Base-by-base conservation (phyloP, 352 stramenopile species). In the Globisporangium heterothallicum region DNA sequence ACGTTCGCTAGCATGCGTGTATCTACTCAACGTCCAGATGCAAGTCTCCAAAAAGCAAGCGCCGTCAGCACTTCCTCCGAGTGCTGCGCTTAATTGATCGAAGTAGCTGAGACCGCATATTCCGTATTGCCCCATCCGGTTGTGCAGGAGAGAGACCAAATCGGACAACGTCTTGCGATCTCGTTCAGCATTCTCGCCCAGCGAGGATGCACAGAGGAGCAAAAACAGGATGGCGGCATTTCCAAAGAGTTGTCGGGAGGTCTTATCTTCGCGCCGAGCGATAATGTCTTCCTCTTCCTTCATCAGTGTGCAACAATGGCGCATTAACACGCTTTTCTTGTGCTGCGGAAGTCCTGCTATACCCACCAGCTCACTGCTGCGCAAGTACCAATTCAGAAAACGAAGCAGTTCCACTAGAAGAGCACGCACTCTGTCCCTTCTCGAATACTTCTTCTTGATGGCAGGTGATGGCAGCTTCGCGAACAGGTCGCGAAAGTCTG, bases 211-310 rank as follows among this genome's bases (percentile, higher is more conserved):
- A 21, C 48, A 34, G 13, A 86, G 38, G 2, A 70, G 50, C 6
- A 84, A 14, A 36, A 86, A 86, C 30, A 84, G 50, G 4, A 86
- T 72, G 1, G 73, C 64, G 25, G 73, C 66, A 40, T 74, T 73
- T 0, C 71, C 69, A 52, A 85, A 74, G 3, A 87, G 61, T 26
- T 72, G 67, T 18, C 58, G 65, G 7, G 76, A 53, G 0, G 51
- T 71, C 44, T 74, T 84, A 22, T 68, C 63, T 42, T 80, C 73
- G 19, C 59, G 72, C n/a, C 59, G 67, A 12, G 60, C 53, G 3
- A 75, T 42, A n/a, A 46, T 66, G 6, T 76, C 66, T 50, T 88
- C 76, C 60, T 88, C 78, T 41, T 90, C 74, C 48, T 90, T 90
- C 56, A 90, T 75, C 45, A 90, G 49, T 16, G 45, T 58, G 14